A percentile compares a stretch with the other conserved stretches of the same genome.
phyloP scores from a whole-genome alignment of 495 filamentous ascomycete genomes.

The Penicillium parvum region DNA sequence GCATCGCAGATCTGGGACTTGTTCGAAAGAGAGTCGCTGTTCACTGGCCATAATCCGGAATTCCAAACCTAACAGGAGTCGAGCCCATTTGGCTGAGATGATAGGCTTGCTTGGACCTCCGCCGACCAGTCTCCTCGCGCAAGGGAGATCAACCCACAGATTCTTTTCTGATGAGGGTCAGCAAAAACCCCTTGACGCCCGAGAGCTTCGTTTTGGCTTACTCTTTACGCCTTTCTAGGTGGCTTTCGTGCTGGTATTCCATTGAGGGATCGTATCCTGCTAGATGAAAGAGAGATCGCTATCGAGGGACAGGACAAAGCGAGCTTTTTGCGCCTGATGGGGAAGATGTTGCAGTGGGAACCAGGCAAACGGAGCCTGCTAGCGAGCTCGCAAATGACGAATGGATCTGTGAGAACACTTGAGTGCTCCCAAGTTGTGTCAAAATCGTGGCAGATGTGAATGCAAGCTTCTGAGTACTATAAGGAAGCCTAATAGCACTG shows the following conservation, averaged over 20 bases:
- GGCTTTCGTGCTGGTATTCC: conserved; percentile 10
- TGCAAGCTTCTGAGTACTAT: too few relatives aligned
- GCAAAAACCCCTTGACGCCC: too few relatives aligned
- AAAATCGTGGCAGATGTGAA: too few relatives aligned
- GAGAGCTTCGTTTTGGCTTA: too few relatives aligned
- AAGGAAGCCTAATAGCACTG: too few relatives aligned
- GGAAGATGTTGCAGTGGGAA: conserved; percentile 18
- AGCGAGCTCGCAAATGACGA: conserved; percentile 10
- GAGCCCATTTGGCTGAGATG: conserved; percentile 41
- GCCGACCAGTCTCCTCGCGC: conserved; percentile 28
- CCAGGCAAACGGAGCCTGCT: conserved; percentile 10
- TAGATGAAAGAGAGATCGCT: conserved; percentile 23
- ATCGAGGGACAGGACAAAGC: conserved; percentile 11
- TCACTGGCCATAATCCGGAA: conserved; percentile 23
- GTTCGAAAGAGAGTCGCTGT: conserved; percentile 24
- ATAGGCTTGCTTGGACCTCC: conserved; percentile 40
- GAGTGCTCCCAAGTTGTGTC: too few relatives aligned
- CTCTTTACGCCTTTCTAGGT: conserved; percentile 14
- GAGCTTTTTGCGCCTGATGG: conserved; percentile 6
- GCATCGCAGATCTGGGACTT: conserved; percentile 29
- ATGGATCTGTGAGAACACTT: too few relatives aligned
- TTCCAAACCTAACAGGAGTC: conserved; percentile 29
- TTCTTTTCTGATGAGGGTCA: conserved; percentile 21
- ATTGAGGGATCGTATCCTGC: conserved; percentile 16
- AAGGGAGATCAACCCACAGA: conserved; percentile 14